Evolutionary conservation across 2,329 filamentous ascomycete genomes (phyloP).

Genomic region (Venturia oleaginea): DNA sequence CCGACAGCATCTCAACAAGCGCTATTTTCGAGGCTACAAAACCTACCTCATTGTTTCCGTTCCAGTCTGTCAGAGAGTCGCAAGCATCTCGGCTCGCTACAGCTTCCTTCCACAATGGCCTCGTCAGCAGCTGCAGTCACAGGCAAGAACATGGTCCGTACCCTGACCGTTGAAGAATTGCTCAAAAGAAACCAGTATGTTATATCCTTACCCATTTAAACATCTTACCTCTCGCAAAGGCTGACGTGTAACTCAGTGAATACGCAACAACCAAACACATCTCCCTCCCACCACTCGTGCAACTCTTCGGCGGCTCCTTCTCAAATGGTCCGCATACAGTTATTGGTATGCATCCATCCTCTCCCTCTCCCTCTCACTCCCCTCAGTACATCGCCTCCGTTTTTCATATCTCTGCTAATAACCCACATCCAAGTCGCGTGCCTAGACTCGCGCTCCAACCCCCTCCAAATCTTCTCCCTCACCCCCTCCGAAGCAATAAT

Average conservation of each 20-base stretch:
- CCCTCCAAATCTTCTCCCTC: not conserved
- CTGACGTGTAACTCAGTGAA: not conserved
- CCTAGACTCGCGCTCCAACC: slow-evolving; percentile 1
- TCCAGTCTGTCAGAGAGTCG: not conserved
- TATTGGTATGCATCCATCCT: not conserved
- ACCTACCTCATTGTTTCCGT: not conserved
- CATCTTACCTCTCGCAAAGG: not conserved
- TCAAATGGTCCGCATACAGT: not conserved
- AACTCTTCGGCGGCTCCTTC: slow-evolving; percentile 3
- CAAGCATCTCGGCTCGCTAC: not conserved
- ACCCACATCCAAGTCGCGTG: not conserved
- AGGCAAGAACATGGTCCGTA: not conserved
- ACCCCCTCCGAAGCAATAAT: not conserved
- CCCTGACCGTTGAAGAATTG: not conserved
- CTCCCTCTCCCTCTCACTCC: not conserved
- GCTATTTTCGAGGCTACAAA: no score
- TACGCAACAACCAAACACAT: not conserved
- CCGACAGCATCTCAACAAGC: not conserved
- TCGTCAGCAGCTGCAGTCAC: not conserved
- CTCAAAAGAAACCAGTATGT: not conserved
- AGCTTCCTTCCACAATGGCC: not conserved
- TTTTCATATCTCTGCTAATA: not conserved
- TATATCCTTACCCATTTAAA: not conserved
- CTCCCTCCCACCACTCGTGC: not conserved
- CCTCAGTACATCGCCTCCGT: not conserved